Conservation (phyloP, 495 filamentous ascomycete genomes). For the Neurospora intermedia region DNA sequence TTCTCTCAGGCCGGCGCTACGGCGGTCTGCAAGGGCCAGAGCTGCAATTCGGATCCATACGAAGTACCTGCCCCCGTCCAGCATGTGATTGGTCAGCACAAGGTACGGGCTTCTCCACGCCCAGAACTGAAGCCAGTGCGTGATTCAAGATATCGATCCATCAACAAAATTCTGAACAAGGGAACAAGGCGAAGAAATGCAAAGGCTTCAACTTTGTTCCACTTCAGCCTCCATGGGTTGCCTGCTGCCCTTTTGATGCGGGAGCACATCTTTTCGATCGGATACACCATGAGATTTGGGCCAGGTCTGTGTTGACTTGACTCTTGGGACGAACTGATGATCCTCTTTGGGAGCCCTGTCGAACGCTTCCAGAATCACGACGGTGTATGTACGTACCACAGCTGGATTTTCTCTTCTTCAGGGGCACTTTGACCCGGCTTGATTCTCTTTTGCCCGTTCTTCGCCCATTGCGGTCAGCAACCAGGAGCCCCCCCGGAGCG, state of each 20-base stretch:
- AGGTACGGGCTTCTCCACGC: constrained; percentile 9
- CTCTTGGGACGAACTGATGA: not conserved
- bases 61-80: constrained; percentile 9
- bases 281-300: not conserved
- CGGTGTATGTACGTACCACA: not conserved
- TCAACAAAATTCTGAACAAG: not conserved
- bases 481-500: not conserved
- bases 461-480: not conserved
- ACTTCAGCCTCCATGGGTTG: not conserved
- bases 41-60: not conserved
- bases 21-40: constrained; percentile 4
- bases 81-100: constrained; percentile 16
- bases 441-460: not conserved
- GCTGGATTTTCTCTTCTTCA: not conserved
- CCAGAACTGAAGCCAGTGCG: constrained; percentile 7
- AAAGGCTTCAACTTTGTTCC: not conserved
- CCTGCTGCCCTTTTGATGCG: not conserved
- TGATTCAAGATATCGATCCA: constrained; percentile 16
- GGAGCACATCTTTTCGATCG: not conserved
- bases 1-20: constrained; percentile 16
- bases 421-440: not conserved
- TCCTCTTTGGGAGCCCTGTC: not conserved
- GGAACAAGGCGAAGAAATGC: constrained; percentile 22
- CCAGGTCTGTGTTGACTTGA: not conserved
- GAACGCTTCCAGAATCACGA: not conserved